Conservation (phyloP, 2,329 filamentous ascomycete genomes). For the Phaeosphaeriaceae sp. region DNA sequence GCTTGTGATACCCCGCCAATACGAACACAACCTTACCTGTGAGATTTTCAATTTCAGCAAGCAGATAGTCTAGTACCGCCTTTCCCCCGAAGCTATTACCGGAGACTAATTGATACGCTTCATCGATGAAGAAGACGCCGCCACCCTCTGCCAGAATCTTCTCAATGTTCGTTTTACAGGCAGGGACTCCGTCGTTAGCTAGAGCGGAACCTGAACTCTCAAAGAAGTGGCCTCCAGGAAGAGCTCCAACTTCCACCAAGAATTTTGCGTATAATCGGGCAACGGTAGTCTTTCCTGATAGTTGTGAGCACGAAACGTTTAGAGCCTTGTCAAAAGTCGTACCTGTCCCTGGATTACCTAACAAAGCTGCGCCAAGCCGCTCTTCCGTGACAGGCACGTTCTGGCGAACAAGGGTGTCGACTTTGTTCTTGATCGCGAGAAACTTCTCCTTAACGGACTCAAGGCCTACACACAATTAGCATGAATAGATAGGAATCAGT, state of each 20-base stretch:
- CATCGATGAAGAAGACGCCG: conserved; percentile 78
- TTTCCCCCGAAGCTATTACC: conserved; percentile 64
- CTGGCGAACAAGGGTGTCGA: conserved; percentile 68
- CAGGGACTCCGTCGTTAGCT: conserved; percentile 65
- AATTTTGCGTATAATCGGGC: conserved; percentile 73
- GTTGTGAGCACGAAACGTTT: neutral
- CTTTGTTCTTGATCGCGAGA: conserved; percentile 65
- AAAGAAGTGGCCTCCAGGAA: conserved; percentile 66
- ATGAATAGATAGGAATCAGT: neutral
- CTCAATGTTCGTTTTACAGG: conserved; percentile 64
- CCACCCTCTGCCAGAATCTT: conserved; percentile 64
- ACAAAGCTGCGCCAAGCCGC: conserved; percentile 66
- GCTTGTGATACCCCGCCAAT: conserved; percentile 73
- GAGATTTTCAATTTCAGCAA: conserved; percentile 75
- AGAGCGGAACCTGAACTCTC: conserved; percentile 74
- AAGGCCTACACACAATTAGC: conserved; percentile 46
- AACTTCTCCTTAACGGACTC: conserved; percentile 72
- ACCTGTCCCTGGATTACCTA: conserved; percentile 80
- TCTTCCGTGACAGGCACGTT: conserved; percentile 61
- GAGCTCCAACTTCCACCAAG: conserved; percentile 64
- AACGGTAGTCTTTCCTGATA: conserved; percentile 72
- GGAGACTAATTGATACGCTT: conserved; percentile 75
- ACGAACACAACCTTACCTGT: conserved; percentile 74
- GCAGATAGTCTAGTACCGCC: conserved; percentile 71
- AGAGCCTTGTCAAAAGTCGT: conserved; percentile 19